Evolutionary conservation across 306 rosid species (phyloP).

Genomic region (Cucumis melo): DNA sequence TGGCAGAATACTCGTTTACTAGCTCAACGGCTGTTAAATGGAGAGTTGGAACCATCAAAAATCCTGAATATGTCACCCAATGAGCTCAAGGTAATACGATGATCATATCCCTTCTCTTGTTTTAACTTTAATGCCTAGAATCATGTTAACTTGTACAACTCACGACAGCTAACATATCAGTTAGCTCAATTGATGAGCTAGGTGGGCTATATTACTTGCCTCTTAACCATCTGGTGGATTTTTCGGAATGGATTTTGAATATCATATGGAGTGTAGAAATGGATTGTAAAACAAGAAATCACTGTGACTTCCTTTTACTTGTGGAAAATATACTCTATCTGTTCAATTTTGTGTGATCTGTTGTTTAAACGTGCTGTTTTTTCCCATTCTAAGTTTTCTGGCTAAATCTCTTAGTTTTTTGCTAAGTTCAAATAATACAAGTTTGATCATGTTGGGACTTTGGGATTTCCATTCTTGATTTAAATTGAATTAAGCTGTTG

Average conservation of each 20-base stretch:
- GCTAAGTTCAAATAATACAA: background rate
- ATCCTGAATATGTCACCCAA: slow-evolving; percentile 76
- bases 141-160: background rate
- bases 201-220: background rate
- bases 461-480: background rate
- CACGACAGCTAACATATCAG: background rate
- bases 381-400: background rate
- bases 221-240: background rate
- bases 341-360: background rate
- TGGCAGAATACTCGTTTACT: slow-evolving; percentile 47
- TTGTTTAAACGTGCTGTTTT: background rate
- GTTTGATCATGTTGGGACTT: background rate
- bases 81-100: slow-evolving; percentile 61
- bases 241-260: background rate
- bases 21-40: slow-evolving; percentile 56
- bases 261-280: background rate
- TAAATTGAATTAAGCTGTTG: background rate
- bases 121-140: background rate
- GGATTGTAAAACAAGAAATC: background rate
- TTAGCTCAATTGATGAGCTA: background rate
- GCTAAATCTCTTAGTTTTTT: background rate
- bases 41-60: slow-evolving; percentile 76
- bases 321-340: background rate
- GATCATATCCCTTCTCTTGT: background rate
- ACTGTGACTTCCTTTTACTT: background rate